phyloP scores from a whole-genome alignment of 805 yeast species.

The Candida tibetensis region DNA sequence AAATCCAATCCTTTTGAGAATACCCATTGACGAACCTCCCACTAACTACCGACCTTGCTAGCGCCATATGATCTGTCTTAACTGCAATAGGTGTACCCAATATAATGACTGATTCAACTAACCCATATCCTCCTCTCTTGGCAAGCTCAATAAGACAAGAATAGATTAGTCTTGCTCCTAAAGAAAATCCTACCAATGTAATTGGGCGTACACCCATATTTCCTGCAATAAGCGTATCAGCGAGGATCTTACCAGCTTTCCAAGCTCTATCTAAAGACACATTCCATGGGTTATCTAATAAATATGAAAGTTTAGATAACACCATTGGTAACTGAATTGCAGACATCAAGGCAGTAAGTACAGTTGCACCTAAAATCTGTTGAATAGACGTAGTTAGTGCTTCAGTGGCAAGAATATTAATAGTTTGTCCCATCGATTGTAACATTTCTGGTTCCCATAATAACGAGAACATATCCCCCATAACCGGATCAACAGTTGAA shows the following conservation, averaged over 20 bases:
- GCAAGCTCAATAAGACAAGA: constrained; percentile 88
- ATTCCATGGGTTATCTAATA: constrained; percentile 96
- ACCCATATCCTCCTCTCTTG: constrained; percentile 78
- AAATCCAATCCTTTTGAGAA: constrained; percentile 91
- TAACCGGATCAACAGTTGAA: constrained; percentile 93
- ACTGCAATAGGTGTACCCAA: constrained; percentile 89
- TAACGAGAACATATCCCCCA: constrained; percentile 92
- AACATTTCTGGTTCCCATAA: constrained; percentile 99
- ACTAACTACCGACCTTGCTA: constrained; percentile 82
- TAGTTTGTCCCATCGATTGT: constrained; percentile 93
- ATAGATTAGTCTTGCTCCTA: constrained; percentile 89
- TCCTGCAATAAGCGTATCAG: constrained; percentile 83
- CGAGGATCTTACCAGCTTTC: constrained; percentile 89
- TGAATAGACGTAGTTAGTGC: constrained; percentile 90
- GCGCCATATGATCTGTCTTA: constrained; percentile 69
- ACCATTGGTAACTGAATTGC: constrained; percentile 92
- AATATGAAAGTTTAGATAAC: constrained; percentile 80
- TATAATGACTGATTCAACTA: constrained; percentile 81
- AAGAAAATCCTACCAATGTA: constrained; percentile 87
- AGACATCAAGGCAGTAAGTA: constrained; percentile 85
- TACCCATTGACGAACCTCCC: constrained; percentile 90
- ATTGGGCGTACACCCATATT: constrained; percentile 91
- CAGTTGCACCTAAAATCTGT: constrained; percentile 90
- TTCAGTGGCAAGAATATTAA: constrained; percentile 88
- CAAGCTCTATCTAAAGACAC: constrained; percentile 96